Conservation (phyloP, 495 filamentous ascomycete genomes). For the Diplogelasinospora grovesii region DNA sequence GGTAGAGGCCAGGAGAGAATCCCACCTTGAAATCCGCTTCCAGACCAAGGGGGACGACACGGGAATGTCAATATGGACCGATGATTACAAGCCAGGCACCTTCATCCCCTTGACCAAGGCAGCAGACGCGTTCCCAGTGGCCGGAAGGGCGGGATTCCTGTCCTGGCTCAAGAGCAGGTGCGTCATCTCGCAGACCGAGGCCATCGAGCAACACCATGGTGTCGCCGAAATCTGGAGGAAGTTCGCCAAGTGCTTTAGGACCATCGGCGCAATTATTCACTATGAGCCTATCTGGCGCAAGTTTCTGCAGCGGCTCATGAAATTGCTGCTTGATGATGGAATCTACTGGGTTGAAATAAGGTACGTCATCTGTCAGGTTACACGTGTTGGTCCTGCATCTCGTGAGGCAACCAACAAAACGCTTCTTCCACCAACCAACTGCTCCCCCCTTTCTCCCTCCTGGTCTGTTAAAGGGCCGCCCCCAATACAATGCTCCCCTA, state of each 20-base stretch:
- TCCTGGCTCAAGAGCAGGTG: constrained; percentile 71
- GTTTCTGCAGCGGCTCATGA: constrained; percentile 62
- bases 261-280: constrained; percentile 65
- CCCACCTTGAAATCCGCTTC: constrained; percentile 51
- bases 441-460: too few relatives aligned
- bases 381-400: too few relatives aligned
- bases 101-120: constrained; percentile 56
- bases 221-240: constrained; percentile 73
- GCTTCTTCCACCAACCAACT: too few relatives aligned
- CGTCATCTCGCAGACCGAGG: constrained; percentile 62
- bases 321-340: constrained; percentile 64
- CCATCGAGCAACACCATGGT: constrained; percentile 73
- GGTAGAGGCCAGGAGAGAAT: constrained; percentile 38
- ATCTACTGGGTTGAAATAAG: constrained; percentile 73
- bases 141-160: constrained; percentile 63
- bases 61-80: constrained; percentile 1
- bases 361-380: constrained; percentile 10
- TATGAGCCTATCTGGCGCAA: constrained; percentile 88
- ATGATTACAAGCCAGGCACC: constrained; percentile 47
- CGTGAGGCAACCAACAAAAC: too few relatives aligned
- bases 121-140: constrained; percentile 65
- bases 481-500: too few relatives aligned
- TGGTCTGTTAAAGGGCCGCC: too few relatives aligned
- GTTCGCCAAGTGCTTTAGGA: constrained; percentile 62
- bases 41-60: neutral